Evolutionary conservation across 2,329 filamentous ascomycete species (phyloP).

Genomic region (Neoascochyta sp.): DNA sequence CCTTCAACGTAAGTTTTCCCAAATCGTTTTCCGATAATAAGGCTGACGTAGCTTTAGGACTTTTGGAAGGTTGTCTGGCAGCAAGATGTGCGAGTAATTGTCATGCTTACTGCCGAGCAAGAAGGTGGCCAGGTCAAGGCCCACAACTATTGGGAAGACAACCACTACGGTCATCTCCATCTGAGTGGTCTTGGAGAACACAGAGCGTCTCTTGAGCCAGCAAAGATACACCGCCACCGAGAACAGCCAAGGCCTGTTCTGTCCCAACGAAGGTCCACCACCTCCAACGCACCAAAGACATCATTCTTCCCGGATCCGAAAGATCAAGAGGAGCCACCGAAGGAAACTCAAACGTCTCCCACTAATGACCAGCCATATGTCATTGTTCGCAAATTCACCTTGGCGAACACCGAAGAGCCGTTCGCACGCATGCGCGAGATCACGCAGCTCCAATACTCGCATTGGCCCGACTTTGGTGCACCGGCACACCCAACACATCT

Average conservation of each 20-base stretch:
- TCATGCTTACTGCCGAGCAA: slow-evolving; percentile 92
- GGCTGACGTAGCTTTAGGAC: slow-evolving; percentile 56
- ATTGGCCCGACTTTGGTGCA: slow-evolving; percentile 97
- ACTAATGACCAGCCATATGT: slow-evolving; percentile 66
- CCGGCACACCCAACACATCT: slow-evolving; percentile 86
- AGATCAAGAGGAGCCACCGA: slow-evolving; percentile 27
- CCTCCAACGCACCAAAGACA: slow-evolving; percentile 18
- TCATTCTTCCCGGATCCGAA: slow-evolving; percentile 13
- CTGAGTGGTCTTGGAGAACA: slow-evolving; percentile 78
- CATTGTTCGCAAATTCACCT: slow-evolving; percentile 78
- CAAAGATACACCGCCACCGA: slow-evolving; percentile 48
- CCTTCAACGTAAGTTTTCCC: slow-evolving; percentile 68
- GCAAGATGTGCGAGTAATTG: slow-evolving; percentile 88
- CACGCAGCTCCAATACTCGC: slow-evolving; percentile 88
- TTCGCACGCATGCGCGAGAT: slow-evolving; percentile 87
- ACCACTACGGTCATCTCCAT: slow-evolving; percentile 72
- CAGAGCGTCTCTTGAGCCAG: slow-evolving; percentile 69
- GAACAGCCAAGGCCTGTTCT: slow-evolving; percentile 32
- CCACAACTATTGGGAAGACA: slow-evolving; percentile 84
- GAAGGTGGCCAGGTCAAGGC: slow-evolving; percentile 94
- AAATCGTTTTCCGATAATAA: neutral
- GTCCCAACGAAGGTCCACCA: slow-evolving; percentile 37
- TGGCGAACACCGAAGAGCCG: slow-evolving; percentile 71
- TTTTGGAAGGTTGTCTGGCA: slow-evolving; percentile 99
- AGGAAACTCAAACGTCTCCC: slow-evolving; percentile 19